Percentiles rank a stretch among this genome's conserved stretches.
phyloP scores from a whole-genome alignment of 1,139 yeast genomes.

The Candida mesenterica region DNA sequence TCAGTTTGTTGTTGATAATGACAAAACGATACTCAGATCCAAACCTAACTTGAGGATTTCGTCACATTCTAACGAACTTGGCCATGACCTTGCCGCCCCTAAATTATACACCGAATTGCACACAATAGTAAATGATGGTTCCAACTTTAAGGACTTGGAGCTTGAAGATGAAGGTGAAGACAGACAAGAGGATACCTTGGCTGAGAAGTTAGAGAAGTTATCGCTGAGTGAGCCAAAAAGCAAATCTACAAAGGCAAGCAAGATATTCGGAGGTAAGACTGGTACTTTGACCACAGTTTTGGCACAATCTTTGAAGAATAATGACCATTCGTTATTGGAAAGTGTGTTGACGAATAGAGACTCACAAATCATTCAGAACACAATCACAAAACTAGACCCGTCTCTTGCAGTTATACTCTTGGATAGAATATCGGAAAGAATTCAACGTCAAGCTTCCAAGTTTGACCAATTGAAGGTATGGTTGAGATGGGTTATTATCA shows the following conservation, averaged over 20 bases:
- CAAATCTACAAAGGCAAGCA: constrained; percentile 22
- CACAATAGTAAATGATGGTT: constrained; percentile 65
- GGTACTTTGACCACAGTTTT: constrained; percentile 67
- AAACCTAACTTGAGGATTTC: constrained; percentile 34
- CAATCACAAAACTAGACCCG: constrained; percentile 70
- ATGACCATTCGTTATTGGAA: constrained; percentile 72
- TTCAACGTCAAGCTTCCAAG: constrained; percentile 61
- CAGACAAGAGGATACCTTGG: constrained; percentile 37
- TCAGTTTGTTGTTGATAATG: constrained; percentile 21
- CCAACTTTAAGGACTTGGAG: constrained; percentile 55
- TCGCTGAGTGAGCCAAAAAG: constrained; percentile 28
- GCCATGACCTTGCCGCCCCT: constrained; percentile 73
- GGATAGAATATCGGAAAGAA: constrained; percentile 81
- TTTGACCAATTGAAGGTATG: constrained; percentile 79
- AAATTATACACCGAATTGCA: constrained; percentile 67
- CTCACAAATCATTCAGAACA: constrained; percentile 66
- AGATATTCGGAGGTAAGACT: constrained; percentile 39
- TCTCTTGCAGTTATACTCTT: constrained; percentile 69
- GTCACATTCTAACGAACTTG: constrained; percentile 41
- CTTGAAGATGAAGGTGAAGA: constrained; percentile 44
- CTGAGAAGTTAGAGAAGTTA: constrained; percentile 56
- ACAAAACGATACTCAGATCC: constrained; percentile 37
- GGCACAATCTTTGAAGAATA: constrained; percentile 69
- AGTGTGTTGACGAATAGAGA: constrained; percentile 78
- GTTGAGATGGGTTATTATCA: constrained; percentile 90